Evolutionary conservation across 169 alveolate species (phyloP).

Genomic region (Plasmodium gaboni): DNA sequence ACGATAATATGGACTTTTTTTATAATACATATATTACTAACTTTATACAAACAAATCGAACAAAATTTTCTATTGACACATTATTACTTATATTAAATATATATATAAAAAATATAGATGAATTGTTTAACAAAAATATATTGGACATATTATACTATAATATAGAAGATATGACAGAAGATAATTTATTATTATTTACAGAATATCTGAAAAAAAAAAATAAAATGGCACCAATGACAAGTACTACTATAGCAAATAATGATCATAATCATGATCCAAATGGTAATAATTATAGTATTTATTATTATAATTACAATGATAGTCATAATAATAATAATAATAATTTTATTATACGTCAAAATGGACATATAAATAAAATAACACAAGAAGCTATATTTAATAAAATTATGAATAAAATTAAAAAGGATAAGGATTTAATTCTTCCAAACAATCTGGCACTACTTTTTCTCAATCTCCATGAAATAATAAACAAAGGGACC

Average conservation of each 20-base stretch:
- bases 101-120: slow-evolving; percentile 32
- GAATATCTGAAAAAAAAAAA: slow-evolving; percentile 37
- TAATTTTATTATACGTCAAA: not conserved
- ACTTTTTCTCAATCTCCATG: slow-evolving; percentile 34
- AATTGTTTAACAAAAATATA: slow-evolving; percentile 10
- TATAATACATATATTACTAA: slow-evolving; percentile 24
- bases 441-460: slow-evolving; percentile 50
- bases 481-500: not conserved
- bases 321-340: not conserved
- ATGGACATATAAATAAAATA: not conserved
- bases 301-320: too few relatives aligned
- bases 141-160: slow-evolving; percentile 7
- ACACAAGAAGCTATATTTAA: slow-evolving; percentile 8
- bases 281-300: too few relatives aligned
- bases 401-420: slow-evolving; percentile 44
- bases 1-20: slow-evolving; percentile 52
- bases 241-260: not conserved
- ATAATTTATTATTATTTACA: slow-evolving; percentile 30
- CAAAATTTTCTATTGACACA: slow-evolving; percentile 26
- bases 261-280: not conserved
- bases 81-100: slow-evolving; percentile 37
- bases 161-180: slow-evolving; percentile 59
- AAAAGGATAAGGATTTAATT: slow-evolving; percentile 46
- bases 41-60: slow-evolving; percentile 27
- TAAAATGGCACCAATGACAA: not conserved